These are phyloP conservation scores for Saturnispora halmiae DNA, from an alignment of 805 yeast genomes.

Conservation along the genomic window DNA sequence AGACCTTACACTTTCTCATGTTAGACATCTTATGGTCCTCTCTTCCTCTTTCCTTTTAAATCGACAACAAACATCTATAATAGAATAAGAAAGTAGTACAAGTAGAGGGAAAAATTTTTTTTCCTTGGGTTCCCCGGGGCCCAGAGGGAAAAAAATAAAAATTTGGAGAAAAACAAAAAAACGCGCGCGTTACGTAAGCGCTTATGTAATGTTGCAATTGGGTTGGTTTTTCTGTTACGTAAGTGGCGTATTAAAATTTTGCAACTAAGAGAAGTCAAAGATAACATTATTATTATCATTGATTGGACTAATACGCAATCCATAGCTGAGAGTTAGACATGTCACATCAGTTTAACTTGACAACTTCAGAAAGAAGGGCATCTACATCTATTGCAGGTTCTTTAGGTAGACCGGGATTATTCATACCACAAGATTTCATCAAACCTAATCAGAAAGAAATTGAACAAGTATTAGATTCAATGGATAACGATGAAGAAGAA, in stretches of 20 bases:
- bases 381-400: constrained; percentile 43
- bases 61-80: neutral
- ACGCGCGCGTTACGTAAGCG: too few species aligned
- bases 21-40: constrained; percentile 8
- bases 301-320: too few species aligned
- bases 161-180: neutral
- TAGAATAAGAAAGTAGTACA: neutral
- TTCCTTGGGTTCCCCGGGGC: too few species aligned
- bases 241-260: too few species aligned
- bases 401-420: constrained; percentile 43
- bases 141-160: too few species aligned
- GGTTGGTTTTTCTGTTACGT: too few species aligned
- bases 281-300: too few species aligned
- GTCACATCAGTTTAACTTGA: constrained; percentile 32
- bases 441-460: constrained; percentile 19
- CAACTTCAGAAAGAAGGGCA: constrained; percentile 41
- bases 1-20: constrained; percentile 96
- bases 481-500: constrained; percentile 19
- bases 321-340: constrained; percentile 7
- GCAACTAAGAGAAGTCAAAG: too few species aligned
- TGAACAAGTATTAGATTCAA: constrained; percentile 16
- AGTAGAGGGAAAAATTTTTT: neutral
- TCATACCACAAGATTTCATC: constrained; percentile 42
- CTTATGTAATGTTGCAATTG: too few species aligned
- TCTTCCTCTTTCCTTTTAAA: neutral